phyloP scores from a whole-genome alignment of 768 basidiomycete species.

The Strobilomyces dryophilus region DNA sequence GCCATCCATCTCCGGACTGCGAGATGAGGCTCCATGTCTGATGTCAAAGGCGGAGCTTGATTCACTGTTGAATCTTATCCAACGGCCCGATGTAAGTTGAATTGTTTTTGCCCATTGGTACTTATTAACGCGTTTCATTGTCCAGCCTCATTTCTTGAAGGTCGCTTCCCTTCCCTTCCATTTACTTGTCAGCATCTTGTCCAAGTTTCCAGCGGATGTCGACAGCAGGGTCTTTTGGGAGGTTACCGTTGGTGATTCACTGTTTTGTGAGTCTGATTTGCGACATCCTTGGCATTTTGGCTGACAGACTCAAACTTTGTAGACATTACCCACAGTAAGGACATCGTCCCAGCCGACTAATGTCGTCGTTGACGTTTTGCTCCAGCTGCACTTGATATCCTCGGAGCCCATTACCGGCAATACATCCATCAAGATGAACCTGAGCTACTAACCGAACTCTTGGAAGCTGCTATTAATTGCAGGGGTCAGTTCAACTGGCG shows the following conservation, averaged over 20 bases:
- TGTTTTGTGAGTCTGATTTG: conserved; percentile 54
- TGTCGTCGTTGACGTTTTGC: conserved; percentile 22
- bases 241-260: conserved; percentile 50
- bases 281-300: not conserved
- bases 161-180: conserved; percentile 80
- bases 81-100: conserved; percentile 65
- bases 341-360: not conserved
- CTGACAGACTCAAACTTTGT: conserved; percentile 5
- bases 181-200: conserved; percentile 66
- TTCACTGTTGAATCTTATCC: conserved; percentile 63
- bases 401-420: conserved; percentile 47
- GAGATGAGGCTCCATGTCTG: conserved; percentile 55
- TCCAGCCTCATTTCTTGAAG: conserved; percentile 81
- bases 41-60: conserved; percentile 65
- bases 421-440: conserved; percentile 32
- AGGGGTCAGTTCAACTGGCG: conserved; percentile 52
- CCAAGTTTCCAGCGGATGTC: conserved; percentile 73
- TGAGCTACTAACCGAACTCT: conserved; percentile 43
- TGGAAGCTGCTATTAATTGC: conserved; percentile 49
- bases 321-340: conserved; percentile 37
- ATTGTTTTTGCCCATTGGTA: not conserved
- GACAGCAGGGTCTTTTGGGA: conserved; percentile 80
- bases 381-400: conserved; percentile 51
- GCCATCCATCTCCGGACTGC: conserved; percentile 64
- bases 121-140: conserved; percentile 13